Percentiles rank a stretch among this genome's conserved stretches.
Conservation (phyloP, 306 rosid species). For the Datisca glomerata region DNA sequence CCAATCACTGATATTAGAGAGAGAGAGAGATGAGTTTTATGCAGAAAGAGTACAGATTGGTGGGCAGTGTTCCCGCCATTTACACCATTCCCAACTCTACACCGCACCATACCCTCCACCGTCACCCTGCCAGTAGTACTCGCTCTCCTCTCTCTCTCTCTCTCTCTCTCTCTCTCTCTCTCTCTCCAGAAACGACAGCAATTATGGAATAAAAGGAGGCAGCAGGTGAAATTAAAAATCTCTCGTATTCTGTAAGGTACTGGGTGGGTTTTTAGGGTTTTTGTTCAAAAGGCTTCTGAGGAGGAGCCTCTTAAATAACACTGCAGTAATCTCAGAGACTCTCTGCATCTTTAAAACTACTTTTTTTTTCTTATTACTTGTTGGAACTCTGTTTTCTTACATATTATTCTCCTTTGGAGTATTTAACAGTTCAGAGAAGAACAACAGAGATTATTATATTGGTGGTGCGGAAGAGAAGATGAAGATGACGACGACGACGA, state of each 20-base stretch:
- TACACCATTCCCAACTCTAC: constrained; percentile 28
- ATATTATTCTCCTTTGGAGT: no score
- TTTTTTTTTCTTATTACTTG: not conserved
- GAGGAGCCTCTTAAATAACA: no score
- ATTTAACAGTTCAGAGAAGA: no score
- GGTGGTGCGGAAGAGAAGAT: not conserved
- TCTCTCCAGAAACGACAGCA: constrained; percentile 25
- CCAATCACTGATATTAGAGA: constrained; percentile 18
- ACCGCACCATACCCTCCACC: constrained; percentile 12
- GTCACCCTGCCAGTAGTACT: no score
- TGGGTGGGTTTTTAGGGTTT: no score
- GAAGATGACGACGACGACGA: constrained; percentile 11
- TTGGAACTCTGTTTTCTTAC: not conserved
- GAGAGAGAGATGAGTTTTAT: constrained; percentile 14
- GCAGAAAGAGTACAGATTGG: constrained; percentile 45
- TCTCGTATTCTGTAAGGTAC: no score
- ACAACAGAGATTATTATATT: no score
- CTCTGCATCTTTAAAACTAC: no score
- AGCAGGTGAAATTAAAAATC: no score
- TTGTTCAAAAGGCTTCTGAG: no score
- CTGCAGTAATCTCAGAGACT: no score
- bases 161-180: constrained; percentile 7
- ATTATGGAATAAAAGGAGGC: constrained; percentile 39
- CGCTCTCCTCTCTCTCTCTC: not conserved
- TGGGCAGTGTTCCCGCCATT: constrained; percentile 65